Evolutionary conservation across 257 asterid genomes (phyloP).

Genomic region (Rauvolfia tetraphylla): DNA sequence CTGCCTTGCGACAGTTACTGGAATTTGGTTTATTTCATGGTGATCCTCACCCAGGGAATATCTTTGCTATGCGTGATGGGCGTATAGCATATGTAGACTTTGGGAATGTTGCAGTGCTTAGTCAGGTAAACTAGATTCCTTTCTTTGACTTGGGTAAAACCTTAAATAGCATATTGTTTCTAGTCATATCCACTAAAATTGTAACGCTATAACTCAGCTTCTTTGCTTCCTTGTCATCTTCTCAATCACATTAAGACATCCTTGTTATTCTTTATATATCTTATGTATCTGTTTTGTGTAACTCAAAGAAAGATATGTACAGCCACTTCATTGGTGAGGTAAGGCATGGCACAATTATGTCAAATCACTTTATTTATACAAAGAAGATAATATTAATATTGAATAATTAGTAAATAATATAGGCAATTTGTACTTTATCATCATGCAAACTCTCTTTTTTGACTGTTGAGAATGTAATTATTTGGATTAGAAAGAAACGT

Average conservation of each 20-base stretch:
- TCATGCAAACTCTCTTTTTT: no score
- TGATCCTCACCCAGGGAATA: conserved; percentile 99
- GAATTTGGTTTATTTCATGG: conserved; percentile 98
- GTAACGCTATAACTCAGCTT: neutral
- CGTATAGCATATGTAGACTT: conserved; percentile 98
- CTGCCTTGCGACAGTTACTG: conserved; percentile 91
- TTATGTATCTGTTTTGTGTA: neutral
- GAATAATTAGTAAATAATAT: neutral
- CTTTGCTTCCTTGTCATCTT: neutral
- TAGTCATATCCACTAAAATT: neutral
- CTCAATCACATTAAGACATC: neutral
- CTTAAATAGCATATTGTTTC: neutral
- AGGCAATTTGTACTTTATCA: neutral
- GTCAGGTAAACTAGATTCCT: conserved; percentile 62
- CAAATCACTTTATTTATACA: neutral
- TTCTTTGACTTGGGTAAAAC: neutral
- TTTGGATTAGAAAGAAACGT: no score
- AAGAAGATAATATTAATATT: neutral
- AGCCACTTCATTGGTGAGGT: neutral
- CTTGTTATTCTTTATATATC: neutral
- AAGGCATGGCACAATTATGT: neutral
- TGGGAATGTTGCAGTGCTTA: conserved; percentile 97
- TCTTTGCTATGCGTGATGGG: conserved; percentile 98
- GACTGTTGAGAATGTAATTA: no score
- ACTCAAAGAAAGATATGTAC: neutral